Percentiles rank a stretch among this genome's conserved stretches.
Conservation (phyloP, 1,284 basidiomycete genomes). For the Waitea zeae region DNA sequence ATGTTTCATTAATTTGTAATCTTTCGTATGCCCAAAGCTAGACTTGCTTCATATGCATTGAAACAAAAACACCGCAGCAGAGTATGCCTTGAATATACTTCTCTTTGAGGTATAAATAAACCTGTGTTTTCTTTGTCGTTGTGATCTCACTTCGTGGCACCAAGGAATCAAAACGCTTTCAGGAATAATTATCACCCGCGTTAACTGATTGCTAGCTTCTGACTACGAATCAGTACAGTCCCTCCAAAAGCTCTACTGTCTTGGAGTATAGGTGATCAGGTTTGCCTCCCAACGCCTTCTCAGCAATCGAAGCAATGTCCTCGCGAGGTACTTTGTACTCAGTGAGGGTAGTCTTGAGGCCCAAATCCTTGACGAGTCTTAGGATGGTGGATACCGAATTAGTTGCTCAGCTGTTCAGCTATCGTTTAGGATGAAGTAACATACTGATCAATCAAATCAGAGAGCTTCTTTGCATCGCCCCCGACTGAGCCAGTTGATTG, state of each 20-base stretch:
- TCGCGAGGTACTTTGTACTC: conserved; percentile 42
- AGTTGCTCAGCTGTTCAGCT: neutral
- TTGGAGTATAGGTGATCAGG: conserved; percentile 18
- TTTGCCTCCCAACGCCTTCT: conserved; percentile 22
- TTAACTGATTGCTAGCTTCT: too few relatives aligned
- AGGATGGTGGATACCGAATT: neutral
- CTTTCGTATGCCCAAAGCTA: too few relatives aligned
- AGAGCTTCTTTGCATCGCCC: conserved; percentile 35
- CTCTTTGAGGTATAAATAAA: too few relatives aligned
- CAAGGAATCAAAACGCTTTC: too few relatives aligned
- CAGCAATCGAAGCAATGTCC: conserved; percentile 33
- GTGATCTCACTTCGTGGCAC: too few relatives aligned
- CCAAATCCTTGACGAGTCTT: conserved; percentile 39
- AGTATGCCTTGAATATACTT: too few relatives aligned
- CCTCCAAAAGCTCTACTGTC: conserved; percentile 28
- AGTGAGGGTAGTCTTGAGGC: conserved; percentile 33
- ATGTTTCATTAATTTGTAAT: too few relatives aligned
- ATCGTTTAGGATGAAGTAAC: conserved; percentile 17
- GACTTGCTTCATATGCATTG: too few relatives aligned
- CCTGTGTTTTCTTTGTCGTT: too few relatives aligned
- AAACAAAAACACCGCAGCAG: too few relatives aligned
- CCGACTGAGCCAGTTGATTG: conserved; percentile 42
- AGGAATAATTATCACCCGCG: too few relatives aligned
- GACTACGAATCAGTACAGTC: conserved; percentile 24
- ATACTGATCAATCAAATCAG: conserved; percentile 26